These are phyloP conservation scores for Pyricularia sp. DNA, from an alignment of 2,329 filamentous ascomycete species.

Conservation along the genomic window DNA sequence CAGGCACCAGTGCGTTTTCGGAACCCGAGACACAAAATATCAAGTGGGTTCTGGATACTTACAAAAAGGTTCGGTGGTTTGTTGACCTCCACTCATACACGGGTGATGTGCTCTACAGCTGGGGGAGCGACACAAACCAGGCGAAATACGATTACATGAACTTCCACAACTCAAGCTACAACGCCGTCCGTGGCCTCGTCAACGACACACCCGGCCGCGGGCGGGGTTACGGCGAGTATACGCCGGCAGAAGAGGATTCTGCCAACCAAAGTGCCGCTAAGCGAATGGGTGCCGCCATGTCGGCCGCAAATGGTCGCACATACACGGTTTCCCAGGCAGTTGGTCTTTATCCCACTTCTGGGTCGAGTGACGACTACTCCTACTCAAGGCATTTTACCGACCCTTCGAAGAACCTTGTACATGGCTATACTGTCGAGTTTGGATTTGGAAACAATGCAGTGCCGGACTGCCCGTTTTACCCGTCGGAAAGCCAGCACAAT, in stretches of 20 bases:
- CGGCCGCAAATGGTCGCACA: slow-evolving; percentile 22
- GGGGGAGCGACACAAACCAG: slow-evolving; percentile 47
- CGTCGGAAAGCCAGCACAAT: slow-evolving; percentile 30
- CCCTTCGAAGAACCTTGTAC: slow-evolving; percentile 24
- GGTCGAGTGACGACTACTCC: slow-evolving; percentile 34
- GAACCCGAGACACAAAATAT: slow-evolving; percentile 48
- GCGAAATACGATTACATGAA: slow-evolving; percentile 29
- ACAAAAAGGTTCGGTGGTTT: slow-evolving; percentile 43
- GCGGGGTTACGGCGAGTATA: slow-evolving; percentile 34
- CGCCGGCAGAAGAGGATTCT: slow-evolving; percentile 29
- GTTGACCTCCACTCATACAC: slow-evolving; percentile 48
- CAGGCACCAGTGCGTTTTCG: slow-evolving; percentile 32
- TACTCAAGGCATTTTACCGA: slow-evolving; percentile 31
- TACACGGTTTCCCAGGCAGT: slow-evolving; percentile 29
- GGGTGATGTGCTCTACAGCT: slow-evolving; percentile 43
- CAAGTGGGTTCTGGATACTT: slow-evolving; percentile 40
- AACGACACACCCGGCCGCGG: slow-evolving; percentile 21
- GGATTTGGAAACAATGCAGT: slow-evolving; percentile 25
- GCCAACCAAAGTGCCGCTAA: neutral
- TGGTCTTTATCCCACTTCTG: slow-evolving; percentile 34
- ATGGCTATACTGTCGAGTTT: slow-evolving; percentile 38
- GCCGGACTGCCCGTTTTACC: slow-evolving; percentile 33
- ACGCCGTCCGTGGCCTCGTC: slow-evolving; percentile 16
- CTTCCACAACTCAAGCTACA: slow-evolving; percentile 41
- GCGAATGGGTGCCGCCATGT: slow-evolving; percentile 7